phyloP scores from a whole-genome alignment of 2,329 filamentous ascomycete species.

The Hymenoscyphus linearis region DNA sequence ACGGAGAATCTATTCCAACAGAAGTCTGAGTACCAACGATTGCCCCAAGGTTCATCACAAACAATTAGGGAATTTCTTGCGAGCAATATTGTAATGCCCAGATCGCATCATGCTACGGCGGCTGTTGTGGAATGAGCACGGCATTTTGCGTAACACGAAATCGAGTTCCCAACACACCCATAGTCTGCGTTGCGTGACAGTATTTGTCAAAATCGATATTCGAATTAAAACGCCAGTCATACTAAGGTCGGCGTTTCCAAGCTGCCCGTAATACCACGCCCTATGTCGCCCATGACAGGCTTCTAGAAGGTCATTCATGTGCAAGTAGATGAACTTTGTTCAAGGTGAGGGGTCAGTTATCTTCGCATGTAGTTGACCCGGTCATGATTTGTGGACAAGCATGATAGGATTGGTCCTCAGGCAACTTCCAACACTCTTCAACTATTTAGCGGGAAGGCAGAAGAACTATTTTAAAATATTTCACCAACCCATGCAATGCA shows the following conservation, averaged over 20 bases:
- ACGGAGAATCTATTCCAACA: slow-evolving; percentile 13
- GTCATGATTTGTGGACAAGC: neutral
- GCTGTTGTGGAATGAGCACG: neutral
- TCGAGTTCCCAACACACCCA: neutral
- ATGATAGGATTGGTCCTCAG: neutral
- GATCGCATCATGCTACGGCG: neutral
- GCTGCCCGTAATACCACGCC: neutral
- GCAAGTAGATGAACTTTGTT: neutral
- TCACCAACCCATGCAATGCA: neutral
- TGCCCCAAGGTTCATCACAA: neutral
- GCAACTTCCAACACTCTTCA: neutral
- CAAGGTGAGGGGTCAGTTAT: neutral
- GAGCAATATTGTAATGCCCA: neutral
- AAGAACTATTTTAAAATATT: neutral
- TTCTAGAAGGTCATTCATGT: neutral
- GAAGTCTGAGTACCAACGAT: neutral
- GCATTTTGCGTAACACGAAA: neutral
- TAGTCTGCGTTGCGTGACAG: neutral
- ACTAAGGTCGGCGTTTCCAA: neutral
- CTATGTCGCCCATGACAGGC: neutral
- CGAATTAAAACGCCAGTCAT: neutral
- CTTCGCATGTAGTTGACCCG: too few relatives aligned
- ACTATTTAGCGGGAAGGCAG: neutral
- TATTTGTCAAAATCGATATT: neutral
- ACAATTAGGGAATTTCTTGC: neutral